Evolutionary conservation across 2,329 filamentous ascomycete genomes (phyloP).

Genomic region (Didymellaceae sp.): DNA sequence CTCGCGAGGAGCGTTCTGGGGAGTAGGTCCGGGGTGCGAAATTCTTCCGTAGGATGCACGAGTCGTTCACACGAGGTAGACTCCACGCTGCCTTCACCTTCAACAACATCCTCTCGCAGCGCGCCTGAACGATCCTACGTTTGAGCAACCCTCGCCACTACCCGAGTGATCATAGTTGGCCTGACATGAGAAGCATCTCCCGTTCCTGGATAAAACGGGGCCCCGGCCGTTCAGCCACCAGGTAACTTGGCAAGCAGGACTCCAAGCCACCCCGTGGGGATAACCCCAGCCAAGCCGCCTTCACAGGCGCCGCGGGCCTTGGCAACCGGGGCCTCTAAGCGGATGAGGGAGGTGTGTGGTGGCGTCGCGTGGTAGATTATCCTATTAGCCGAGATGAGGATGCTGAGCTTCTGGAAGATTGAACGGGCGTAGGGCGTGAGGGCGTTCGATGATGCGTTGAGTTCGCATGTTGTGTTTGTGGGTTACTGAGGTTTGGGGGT

Average conservation of each 20-base stretch:
- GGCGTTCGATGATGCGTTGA: background rate
- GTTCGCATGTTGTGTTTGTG: too few species aligned
- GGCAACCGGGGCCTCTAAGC: background rate
- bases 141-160: background rate
- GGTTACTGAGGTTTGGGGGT: too few species aligned
- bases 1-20: too few species aligned
- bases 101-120: too few species aligned
- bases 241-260: too few species aligned
- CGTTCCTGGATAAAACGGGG: background rate
- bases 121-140: background rate
- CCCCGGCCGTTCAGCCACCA: background rate
- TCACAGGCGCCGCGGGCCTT: background rate
- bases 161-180: background rate
- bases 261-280: background rate
- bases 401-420: background rate
- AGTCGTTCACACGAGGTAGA: too few species aligned
- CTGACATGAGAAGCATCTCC: background rate
- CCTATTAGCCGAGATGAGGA: background rate
- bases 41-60: too few species aligned
- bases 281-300: slow-evolving; percentile 7
- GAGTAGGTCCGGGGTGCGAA: too few species aligned
- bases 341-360: background rate
- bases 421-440: background rate
- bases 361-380: background rate
- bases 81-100: too few species aligned